Evolutionary conservation across 2,329 filamentous ascomycete species (phyloP), one percentile per base, ranked within the genome.

Genomic region (Xylaria sp.): DNA sequence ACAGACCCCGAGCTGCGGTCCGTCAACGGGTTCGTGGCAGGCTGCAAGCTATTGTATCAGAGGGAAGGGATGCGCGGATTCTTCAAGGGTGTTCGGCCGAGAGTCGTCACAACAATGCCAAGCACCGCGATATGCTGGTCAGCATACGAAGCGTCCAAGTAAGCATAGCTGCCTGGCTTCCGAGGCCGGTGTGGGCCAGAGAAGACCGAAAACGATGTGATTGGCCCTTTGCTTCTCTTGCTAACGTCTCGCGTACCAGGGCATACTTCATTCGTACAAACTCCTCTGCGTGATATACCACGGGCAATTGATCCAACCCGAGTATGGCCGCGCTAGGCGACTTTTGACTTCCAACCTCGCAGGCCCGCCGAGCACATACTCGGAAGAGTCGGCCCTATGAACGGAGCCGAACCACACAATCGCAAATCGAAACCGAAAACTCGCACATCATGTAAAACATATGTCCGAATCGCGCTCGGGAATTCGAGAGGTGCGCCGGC

Each of bases 111-210:
- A 12, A 97, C 96, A 1, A 98, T 98, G 92, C 96, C 96, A 23
- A 98, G 94, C 83, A 99, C 96, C 41, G 96, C 96, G n/a, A 99
- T 99, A 78, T 99, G 96, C 86, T 99, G 96, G 96, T 96, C 89
- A 48, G 89, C 89, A 37, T 91, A 91, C 75, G 89, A 91, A 76
- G 89, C 89, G 72, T 91, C 88, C 75, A 91, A 91, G 89, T 90
- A 81, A 77, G 88, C 83, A 25, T 59, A 39, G n/a, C 25, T 31
- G 34, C 41, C 51, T 34, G 9, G 25, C 9, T 51, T 55, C 56
- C 28, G 37, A 44, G n/a, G 23, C 39, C 44, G 54, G 34, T 52
- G 55, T 62, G 15, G 39, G n/a, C 31, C 48, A 31, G 50, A 64
- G 39, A 13, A 7, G 34, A 23, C 46, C n/a, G 28, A 46, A 46